A percentile compares a stretch with the other conserved stretches of the same genome.
These are phyloP conservation scores for Candida vaughaniae DNA, from an alignment of 805 yeast genomes.

Conservation along the genomic window DNA sequence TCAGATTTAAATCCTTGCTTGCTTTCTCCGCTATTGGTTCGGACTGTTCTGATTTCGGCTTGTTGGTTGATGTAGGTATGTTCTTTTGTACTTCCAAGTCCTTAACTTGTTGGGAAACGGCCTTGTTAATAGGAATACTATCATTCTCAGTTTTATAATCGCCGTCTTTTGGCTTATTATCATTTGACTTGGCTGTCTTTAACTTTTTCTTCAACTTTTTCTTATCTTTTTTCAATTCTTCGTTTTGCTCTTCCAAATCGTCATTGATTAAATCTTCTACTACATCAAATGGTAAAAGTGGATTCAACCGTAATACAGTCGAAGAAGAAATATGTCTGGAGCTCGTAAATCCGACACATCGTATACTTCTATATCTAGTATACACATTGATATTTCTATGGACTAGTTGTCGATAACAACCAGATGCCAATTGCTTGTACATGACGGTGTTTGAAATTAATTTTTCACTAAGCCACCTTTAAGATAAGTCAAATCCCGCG, in stretches of 20 bases:
- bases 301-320: conserved; percentile 24
- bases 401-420: background rate
- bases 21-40: background rate
- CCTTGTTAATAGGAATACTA: conserved; percentile 9
- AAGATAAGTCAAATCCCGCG: conserved; percentile 85
- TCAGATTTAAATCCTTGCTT: background rate
- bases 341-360: background rate
- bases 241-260: conserved; percentile 26
- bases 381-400: background rate
- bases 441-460: too few relatives aligned
- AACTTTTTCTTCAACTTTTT: conserved; percentile 23
- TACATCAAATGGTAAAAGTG: conserved; percentile 43
- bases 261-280: conserved; percentile 35
- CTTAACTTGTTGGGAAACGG: conserved; percentile 11
- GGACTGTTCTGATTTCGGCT: background rate
- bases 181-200: conserved; percentile 16
- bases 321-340: background rate
- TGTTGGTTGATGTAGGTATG: background rate
- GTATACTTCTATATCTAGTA: too few relatives aligned
- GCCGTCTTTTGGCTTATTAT: conserved; percentile 6
- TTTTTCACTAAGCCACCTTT: conserved; percentile 5
- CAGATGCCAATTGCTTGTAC: background rate
- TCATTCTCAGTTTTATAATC: conserved; percentile 11
- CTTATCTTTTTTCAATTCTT: conserved; percentile 27
- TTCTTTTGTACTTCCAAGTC: conserved; percentile 1